phyloP scores from a whole-genome alignment of 2,329 filamentous ascomycete genomes.

The Blastomyces emzantsi region DNA sequence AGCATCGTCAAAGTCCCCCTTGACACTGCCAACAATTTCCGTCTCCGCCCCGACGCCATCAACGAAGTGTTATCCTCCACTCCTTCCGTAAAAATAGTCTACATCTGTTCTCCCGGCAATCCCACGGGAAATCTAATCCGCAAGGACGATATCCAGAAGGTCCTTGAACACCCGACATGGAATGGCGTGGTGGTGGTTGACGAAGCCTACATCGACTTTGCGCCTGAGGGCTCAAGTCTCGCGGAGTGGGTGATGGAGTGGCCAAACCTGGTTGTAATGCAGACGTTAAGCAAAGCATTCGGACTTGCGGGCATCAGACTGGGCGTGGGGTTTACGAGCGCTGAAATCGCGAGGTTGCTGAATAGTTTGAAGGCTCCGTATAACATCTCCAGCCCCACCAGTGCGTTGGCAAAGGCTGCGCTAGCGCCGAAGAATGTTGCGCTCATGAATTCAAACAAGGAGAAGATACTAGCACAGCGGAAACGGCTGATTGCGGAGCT shows the following conservation, averaged over 20 bases:
- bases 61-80: slow-evolving; percentile 55
- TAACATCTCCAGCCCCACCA: slow-evolving; percentile 85
- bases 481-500: slow-evolving; percentile 66
- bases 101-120: slow-evolving; percentile 92
- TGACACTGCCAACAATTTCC: slow-evolving; percentile 61
- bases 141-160: slow-evolving; percentile 61
- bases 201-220: slow-evolving; percentile 96
- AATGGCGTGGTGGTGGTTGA: slow-evolving; percentile 91
- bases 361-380: slow-evolving; percentile 96
- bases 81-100: slow-evolving; percentile 70
- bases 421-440: slow-evolving; percentile 58
- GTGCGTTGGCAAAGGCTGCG: slow-evolving; percentile 66
- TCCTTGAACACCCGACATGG: slow-evolving; percentile 84
- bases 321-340: slow-evolving; percentile 71
- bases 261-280: slow-evolving; percentile 95
- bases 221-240: slow-evolving; percentile 65
- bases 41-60: slow-evolving; percentile 62
- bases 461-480: slow-evolving; percentile 65
- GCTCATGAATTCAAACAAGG: slow-evolving; percentile 62
- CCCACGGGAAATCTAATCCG: slow-evolving; percentile 72
- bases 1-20: slow-evolving; percentile 79
- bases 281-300: slow-evolving; percentile 97
- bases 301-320: slow-evolving; percentile 89
- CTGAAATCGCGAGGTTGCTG: slow-evolving; percentile 65
- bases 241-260: slow-evolving; percentile 88